Evolutionary conservation across 805 yeast genomes (phyloP), one percentile per base, ranked within the genome.

Genomic region (Diddensiella transvaalensis): DNA sequence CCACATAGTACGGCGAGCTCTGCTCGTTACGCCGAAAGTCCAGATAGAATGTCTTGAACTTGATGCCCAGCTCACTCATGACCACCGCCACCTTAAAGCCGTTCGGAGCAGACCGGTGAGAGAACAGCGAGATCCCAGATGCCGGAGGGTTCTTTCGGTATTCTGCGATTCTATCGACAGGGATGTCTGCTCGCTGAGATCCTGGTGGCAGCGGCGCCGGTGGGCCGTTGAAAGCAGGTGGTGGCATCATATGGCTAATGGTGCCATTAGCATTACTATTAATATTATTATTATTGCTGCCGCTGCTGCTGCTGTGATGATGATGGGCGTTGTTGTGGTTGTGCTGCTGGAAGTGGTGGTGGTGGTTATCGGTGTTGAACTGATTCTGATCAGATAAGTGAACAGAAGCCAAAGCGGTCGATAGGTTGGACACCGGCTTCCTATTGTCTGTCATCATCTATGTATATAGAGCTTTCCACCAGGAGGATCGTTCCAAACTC

Each of bases 1-100:
- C 77, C 17, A 90, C 89, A 60, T 90, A 90, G 65, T 89, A 95
- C 0, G 97, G 96, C 1, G 95, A 87, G 53, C 96, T 72, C 65
- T 90, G 96, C 67, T 90, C 97, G 50, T 95, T 95, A 53, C 55
- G 75, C 64, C 85, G 85, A 67, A 90, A 88, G 68, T 90, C 96
- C 47, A 90, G 72, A 58, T 87, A 84, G 47, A 89, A 80, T 1
- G 96, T 88, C 57, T 82, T 80, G 69, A 85, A 91, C 29, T 78
- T 79, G 61, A 84, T 76, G 49, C 85, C 85, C 57, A 91, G 76
- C 66, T 91, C 98, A 49, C 88, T 79, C 50, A 93, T 72, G 24
- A 88, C 83, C 40, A 90, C 88, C 22, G 97, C 96, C 13, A 91
- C 96, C 68, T 93, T 91, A 74, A 87, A 90, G 1, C 97, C 97